Conservation (phyloP, 495 filamentous ascomycete genomes). For the Penicillium flavigenum region DNA sequence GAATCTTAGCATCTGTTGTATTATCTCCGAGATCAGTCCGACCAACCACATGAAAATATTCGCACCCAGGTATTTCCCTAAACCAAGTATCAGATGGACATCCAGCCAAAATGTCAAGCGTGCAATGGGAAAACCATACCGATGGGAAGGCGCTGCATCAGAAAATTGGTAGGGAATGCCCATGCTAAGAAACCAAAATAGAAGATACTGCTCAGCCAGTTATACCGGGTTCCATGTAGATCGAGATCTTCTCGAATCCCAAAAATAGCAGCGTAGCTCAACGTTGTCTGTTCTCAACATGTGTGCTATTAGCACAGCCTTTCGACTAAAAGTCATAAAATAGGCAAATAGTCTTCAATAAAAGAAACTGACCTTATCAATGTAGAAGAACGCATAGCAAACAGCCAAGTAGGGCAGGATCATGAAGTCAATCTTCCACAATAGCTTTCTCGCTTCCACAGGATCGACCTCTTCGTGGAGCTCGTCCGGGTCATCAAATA, state of each 20-base stretch:
- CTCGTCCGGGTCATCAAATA: slow-evolving; percentile 43
- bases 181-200: slow-evolving; percentile 52
- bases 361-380: slow-evolving; percentile 45
- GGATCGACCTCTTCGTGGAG: slow-evolving; percentile 50
- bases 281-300: slow-evolving; percentile 47
- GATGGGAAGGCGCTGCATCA: slow-evolving; percentile 58
- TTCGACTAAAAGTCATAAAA: slow-evolving; percentile 8
- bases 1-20: not conserved
- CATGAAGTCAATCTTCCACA: slow-evolving; percentile 58
- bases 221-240: slow-evolving; percentile 50
- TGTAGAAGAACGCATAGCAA: slow-evolving; percentile 62
- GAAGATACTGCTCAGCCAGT: slow-evolving; percentile 51
- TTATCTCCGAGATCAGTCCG: not conserved
- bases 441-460: slow-evolving; percentile 46
- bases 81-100: slow-evolving; percentile 14
- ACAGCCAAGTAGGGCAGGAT: slow-evolving; percentile 52
- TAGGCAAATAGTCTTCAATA: slow-evolving; percentile 18
- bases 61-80: slow-evolving; percentile 54
- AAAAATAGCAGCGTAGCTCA: slow-evolving; percentile 60
- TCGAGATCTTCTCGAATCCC: slow-evolving; percentile 51
- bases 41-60: slow-evolving; percentile 60
- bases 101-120: not conserved
- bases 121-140: slow-evolving; percentile 24
- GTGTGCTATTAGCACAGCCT: slow-evolving; percentile 29
- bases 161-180: slow-evolving; percentile 53